phyloP scores from a whole-genome alignment of 495 filamentous ascomycete genomes.

The Extremus antarcticus region DNA sequence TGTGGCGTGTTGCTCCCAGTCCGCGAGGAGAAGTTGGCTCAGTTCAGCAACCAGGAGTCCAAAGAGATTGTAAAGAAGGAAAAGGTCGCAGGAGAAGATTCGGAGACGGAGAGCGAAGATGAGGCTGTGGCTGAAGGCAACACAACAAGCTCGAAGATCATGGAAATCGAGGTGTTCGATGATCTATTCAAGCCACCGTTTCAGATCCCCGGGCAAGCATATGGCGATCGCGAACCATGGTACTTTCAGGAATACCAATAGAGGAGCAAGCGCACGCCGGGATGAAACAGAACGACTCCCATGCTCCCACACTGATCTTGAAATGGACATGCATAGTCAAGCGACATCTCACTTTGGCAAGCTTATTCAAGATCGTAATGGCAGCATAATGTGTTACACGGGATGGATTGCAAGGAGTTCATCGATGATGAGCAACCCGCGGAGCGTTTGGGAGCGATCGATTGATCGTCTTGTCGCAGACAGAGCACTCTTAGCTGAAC shows the following conservation, averaged over 20 bases:
- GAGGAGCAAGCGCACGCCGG: background rate
- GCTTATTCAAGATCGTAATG: too few species aligned
- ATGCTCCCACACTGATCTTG: too few species aligned
- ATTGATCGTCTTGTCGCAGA: too few species aligned
- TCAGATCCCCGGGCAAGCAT: constrained; percentile 44
- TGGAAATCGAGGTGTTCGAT: constrained; percentile 44
- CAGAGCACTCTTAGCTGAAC: too few species aligned
- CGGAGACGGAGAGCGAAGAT: constrained; percentile 16
- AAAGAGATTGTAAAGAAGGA: background rate
- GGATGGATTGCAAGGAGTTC: too few species aligned
- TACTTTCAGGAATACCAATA: constrained; percentile 31
- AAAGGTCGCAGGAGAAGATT: constrained; percentile 7
- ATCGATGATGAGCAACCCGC: too few species aligned
- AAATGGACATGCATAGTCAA: too few species aligned
- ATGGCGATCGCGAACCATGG: constrained; percentile 46
- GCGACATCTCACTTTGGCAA: too few species aligned
- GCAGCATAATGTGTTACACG: too few species aligned
- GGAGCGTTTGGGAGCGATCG: too few species aligned
- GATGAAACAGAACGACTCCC: too few species aligned
- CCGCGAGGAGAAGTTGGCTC: background rate
- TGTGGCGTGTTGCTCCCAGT: constrained; percentile 72
- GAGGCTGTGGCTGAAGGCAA: constrained; percentile 4
- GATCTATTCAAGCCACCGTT: constrained; percentile 60
- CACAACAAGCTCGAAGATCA: background rate
- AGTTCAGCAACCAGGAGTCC: constrained; percentile 1